Evolutionary conservation across 805 yeast species (phyloP).

Genomic region (Phaffomyces opuntiae): DNA sequence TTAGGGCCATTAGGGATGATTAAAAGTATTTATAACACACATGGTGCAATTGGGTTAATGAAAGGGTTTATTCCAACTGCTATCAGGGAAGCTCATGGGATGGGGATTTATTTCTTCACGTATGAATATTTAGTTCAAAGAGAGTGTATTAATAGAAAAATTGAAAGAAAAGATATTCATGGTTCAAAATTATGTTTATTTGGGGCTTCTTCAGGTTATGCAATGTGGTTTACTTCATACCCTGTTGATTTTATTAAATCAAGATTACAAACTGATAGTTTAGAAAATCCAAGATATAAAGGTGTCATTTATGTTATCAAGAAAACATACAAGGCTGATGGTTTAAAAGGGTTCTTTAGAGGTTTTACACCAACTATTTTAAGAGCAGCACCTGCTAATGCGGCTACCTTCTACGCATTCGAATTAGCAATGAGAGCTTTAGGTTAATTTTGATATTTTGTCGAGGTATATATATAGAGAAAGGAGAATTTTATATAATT

Average conservation of each 20-base stretch:
- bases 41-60: constrained; percentile 60
- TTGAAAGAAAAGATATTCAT: constrained; percentile 67
- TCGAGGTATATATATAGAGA: background rate
- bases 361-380: constrained; percentile 90
- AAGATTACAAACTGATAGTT: constrained; percentile 70
- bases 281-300: constrained; percentile 51
- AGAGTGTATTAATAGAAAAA: constrained; percentile 42
- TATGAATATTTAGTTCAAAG: constrained; percentile 81
- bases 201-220: constrained; percentile 89
- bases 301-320: constrained; percentile 53
- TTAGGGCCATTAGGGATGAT: constrained; percentile 72
- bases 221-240: constrained; percentile 77
- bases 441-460: constrained; percentile 5
- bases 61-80: constrained; percentile 82
- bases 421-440: constrained; percentile 72
- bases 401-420: constrained; percentile 91
- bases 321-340: constrained; percentile 48
- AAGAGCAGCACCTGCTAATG: constrained; percentile 98
- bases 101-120: constrained; percentile 82
- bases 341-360: constrained; percentile 73
- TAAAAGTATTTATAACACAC: constrained; percentile 42
- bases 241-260: constrained; percentile 93
- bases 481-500: background rate
- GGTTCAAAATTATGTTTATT: constrained; percentile 79
- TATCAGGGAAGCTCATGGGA: constrained; percentile 78